Evolutionary conservation across 2,329 filamentous ascomycete genomes (phyloP).

Genomic region (Colletotrichum somersetense): DNA sequence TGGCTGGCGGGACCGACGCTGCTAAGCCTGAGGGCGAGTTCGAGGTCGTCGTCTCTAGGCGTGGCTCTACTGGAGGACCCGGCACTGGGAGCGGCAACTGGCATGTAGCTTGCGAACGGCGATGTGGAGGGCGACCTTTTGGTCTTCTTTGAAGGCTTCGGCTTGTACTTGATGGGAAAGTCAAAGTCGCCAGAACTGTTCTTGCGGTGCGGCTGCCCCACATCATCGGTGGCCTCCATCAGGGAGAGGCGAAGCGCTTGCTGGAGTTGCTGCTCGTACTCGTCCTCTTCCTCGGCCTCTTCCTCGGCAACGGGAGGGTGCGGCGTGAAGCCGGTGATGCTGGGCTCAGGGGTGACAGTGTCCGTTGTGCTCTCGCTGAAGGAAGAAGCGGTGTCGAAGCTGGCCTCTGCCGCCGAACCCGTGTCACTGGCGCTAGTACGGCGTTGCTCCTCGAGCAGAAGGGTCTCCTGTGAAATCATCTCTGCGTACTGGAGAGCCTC

Average conservation of each 20-base stretch:
- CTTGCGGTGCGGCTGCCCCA: slow-evolving; percentile 58
- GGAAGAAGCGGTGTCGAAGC: slow-evolving; percentile 59
- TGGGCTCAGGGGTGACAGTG: slow-evolving; percentile 68
- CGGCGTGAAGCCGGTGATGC: slow-evolving; percentile 58
- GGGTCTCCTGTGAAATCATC: slow-evolving; percentile 74
- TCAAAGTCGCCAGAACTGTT: slow-evolving; percentile 64
- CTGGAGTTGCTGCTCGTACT: slow-evolving; percentile 73
- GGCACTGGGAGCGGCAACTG: slow-evolving; percentile 38
- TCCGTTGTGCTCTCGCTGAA: slow-evolving; percentile 58
- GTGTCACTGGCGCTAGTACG: slow-evolving; percentile 64
- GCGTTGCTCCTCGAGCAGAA: slow-evolving; percentile 67
- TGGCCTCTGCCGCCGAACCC: slow-evolving; percentile 62
- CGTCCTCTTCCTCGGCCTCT: slow-evolving; percentile 62
- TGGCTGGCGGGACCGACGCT: slow-evolving; percentile 67
- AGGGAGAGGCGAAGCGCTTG: slow-evolving; percentile 73
- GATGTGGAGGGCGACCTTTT: slow-evolving; percentile 54
- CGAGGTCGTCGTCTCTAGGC: slow-evolving; percentile 66
- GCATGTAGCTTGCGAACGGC: slow-evolving; percentile 53
- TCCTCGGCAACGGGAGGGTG: slow-evolving; percentile 52
- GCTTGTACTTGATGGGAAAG: slow-evolving; percentile 63
- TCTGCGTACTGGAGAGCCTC: slow-evolving; percentile 74
- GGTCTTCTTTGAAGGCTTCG: slow-evolving; percentile 55
- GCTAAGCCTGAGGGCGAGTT: slow-evolving; percentile 67
- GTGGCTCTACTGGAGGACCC: slow-evolving; percentile 35
- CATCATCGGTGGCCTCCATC: slow-evolving; percentile 66